Evolutionary conservation across 352 stramenopile species (phyloP), one percentile per base, ranked within the genome.

Genomic region (Pythium folliculosum): DNA sequence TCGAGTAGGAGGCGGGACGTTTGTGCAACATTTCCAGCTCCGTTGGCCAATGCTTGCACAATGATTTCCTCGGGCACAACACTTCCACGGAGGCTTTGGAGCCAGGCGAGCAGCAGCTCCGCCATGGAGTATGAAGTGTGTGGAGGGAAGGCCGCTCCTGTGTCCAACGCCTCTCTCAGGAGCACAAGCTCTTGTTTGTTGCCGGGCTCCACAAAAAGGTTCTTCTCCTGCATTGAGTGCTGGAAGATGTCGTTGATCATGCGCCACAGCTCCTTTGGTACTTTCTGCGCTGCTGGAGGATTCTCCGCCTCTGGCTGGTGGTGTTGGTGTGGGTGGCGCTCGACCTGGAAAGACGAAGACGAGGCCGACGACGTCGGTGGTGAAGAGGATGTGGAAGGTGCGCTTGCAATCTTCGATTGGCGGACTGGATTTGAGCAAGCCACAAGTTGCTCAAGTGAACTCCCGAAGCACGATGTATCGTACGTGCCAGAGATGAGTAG

Each of bases 211-310:
- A 94, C 76, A 60, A 96, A 97, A 37, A 97, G 43, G 44, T 95
- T 93, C 51, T 86, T 90, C 32, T 91, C 78, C 35, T 86, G 67
- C 75, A 95, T 83, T 17, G 65, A 90, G 56, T 92, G 71, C 48
- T 81, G 71, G 49, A 96, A 97, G 22, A 99, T 89, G 43, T 97
- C 95, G 77, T 99, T 98, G 48, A 99, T 90, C 77, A 99, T 97
- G 9, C 96, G 86, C 96, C 96, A 99, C 14, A 99, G 75, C 72
- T 99, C 97, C 73, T 99, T 99, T 0, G 97, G 97, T 14, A 99
- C 89, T 57, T 89, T 89, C 30, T 93, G 84, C 37, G 72, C 49
- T 65, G 67, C 23, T 25, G 80, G 62, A 23, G 49, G 37, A 32
- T 25, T 75, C n/a, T 75, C 63, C 12, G 60, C 14, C 17, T 81